Base-by-base conservation (phyloP, 169 alveolate genomes). In the Plasmodium malariae region DNA sequence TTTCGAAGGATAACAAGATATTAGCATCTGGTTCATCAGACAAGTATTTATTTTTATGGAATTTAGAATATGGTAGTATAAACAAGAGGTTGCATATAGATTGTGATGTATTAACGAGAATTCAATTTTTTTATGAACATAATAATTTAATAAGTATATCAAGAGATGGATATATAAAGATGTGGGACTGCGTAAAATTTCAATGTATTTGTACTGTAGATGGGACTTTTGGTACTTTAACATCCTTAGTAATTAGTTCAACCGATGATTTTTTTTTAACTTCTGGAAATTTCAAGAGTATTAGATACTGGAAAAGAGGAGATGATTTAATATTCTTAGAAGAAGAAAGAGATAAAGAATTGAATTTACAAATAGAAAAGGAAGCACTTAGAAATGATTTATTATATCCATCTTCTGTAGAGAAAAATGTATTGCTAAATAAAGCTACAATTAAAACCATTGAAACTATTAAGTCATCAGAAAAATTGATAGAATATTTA, bases 21-120 rank as follows among this genome's bases (percentile, higher is more conserved):
- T 69, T 96, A 90, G 97, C 97, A 34, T 91, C 97, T 7, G 89
- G 96, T 14, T 88, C 97, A 2, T 87, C 96, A 59, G 98, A 96
- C 73, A 96, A 95, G 67, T 94, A 94, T 0, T 62, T 96, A 24
- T 95, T 96, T 93, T 87, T 96, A 3, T 96, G 98, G 98, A 97
- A 96, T 37, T 74, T 94, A 30, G 97, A 96, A 78, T 94, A 94
- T 87, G 98, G 98, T 19, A 95, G 92, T 57, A 94, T 93, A 43
- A 95, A 74, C 49, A 92, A 89, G 28, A 73, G 96, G 37, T 48
- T 91, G 74, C 95, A 26, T 94, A 94, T 63, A 24, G 88, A 76
- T 67, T 92, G 92, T 78, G 94, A 57, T 74, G 88, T 45, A 11
- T 62, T 55, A 43, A 93, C 80, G 36, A 68, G 70, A 76, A 85